phyloP scores from a whole-genome alignment of 2,329 filamentous ascomycete species.

The Exophiala aquamarina region DNA sequence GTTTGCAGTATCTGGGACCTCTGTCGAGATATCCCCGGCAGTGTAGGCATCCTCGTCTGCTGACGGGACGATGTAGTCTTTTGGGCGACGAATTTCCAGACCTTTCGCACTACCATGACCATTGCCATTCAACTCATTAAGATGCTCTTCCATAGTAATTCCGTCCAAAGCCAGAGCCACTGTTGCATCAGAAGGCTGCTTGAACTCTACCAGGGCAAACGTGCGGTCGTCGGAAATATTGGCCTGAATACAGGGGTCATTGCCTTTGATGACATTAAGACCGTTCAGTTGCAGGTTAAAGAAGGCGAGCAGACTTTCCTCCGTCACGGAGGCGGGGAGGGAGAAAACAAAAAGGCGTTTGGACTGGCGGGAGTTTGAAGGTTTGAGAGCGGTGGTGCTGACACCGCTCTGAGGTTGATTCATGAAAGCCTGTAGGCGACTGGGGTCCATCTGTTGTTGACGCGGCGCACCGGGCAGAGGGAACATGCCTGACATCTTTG shows the following conservation, averaged over 20 bases:
- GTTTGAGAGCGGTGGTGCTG: constrained; percentile 64
- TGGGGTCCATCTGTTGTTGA: constrained; percentile 93
- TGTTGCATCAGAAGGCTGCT: constrained; percentile 81
- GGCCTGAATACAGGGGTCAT: constrained; percentile 80
- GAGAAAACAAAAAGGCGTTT: constrained; percentile 90
- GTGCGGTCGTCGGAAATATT: constrained; percentile 76
- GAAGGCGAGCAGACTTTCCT: constrained; percentile 76
- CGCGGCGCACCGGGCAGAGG: constrained; percentile 91
- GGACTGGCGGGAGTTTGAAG: constrained; percentile 87
- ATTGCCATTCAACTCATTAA: constrained; percentile 50
- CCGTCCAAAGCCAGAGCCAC: constrained; percentile 88
- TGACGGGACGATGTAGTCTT: constrained; percentile 93
- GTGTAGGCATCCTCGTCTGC: constrained; percentile 72
- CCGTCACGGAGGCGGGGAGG: constrained; percentile 68
- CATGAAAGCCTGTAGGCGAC: constrained; percentile 92
- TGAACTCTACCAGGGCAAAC: constrained; percentile 91
- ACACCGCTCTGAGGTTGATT: constrained; percentile 74
- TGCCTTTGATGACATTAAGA: constrained; percentile 82
- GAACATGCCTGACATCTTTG: constrained; percentile 98
- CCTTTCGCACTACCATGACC: constrained; percentile 53
- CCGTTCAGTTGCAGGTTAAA: constrained; percentile 97
- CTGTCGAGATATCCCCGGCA: constrained; percentile 63
- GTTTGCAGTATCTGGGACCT: constrained; percentile 88
- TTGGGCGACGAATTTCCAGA: constrained; percentile 79
- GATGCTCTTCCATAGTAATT: constrained; percentile 76